A percentile compares a stretch with the other conserved stretches of the same genome.
phyloP scores from a whole-genome alignment of 2,329 filamentous ascomycete species.

The Parasarocladium wereldwijsianum region DNA sequence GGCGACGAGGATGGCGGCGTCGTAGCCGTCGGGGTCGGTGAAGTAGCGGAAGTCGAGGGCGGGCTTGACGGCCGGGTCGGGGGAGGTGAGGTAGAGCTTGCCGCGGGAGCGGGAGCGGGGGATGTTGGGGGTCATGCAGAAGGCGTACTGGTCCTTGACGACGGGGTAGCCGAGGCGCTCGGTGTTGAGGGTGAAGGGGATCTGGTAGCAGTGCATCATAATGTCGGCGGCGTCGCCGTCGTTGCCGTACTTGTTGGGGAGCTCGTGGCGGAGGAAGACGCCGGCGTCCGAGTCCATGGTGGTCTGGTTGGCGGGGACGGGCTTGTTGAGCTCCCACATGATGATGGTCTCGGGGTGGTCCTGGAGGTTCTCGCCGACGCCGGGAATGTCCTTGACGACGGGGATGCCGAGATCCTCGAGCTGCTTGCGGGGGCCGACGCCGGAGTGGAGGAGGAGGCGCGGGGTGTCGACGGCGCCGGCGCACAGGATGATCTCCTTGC shows the following conservation, averaged over 20 bases:
- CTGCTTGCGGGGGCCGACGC: conserved; percentile 39
- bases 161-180: conserved; percentile 56
- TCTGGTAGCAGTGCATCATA: conserved; percentile 98
- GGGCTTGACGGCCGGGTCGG: conserved; percentile 63
- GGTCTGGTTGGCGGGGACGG: conserved; percentile 62
- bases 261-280: conserved; percentile 72
- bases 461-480: conserved; percentile 75
- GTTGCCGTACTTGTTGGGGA: conserved; percentile 46
- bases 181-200: conserved; percentile 82
- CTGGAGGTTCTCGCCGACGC: conserved; percentile 45
- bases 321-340: conserved; percentile 66
- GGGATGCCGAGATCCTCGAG: conserved; percentile 37
- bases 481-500: conserved; percentile 63
- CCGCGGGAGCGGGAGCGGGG: conserved; percentile 68
- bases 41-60: conserved; percentile 83
- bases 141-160: conserved; percentile 57
- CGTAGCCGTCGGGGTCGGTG: conserved; percentile 73
- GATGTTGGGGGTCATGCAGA: conserved; percentile 91
- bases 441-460: conserved; percentile 44
- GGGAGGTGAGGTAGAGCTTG: conserved; percentile 60
- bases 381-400: conserved; percentile 41
- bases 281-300: conserved; percentile 86
- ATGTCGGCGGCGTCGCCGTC: conserved; percentile 70
- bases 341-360: conserved; percentile 48
- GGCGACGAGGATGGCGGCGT: conserved; percentile 65